phyloP scores from a whole-genome alignment of 371 early-diverging fungal genomes.

The Mortierella sp. region DNA sequence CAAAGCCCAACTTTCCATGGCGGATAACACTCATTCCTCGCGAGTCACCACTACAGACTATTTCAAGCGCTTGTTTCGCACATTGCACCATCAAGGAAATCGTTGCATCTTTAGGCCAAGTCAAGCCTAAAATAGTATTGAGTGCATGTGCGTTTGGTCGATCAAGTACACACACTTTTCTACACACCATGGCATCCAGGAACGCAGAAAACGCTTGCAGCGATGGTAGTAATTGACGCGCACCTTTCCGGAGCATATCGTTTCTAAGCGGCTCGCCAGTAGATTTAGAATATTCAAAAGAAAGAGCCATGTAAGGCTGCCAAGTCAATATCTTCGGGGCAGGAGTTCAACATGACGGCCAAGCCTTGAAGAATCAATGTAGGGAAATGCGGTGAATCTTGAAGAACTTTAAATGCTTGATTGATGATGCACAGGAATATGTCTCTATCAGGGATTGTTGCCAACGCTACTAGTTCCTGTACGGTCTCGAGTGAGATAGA shows the following conservation, averaged over 20 bases:
- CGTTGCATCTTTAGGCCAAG: neutral
- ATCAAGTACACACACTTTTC: neutral
- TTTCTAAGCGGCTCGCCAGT: neutral
- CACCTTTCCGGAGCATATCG: neutral
- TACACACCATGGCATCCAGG: conserved; percentile 2
- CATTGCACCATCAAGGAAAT: neutral
- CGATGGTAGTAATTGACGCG: neutral
- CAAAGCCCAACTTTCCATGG: neutral
- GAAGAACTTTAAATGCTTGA: neutral
- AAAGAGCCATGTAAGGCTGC: neutral
- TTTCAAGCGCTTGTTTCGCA: conserved; percentile 3
- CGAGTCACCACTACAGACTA: conserved; percentile 1
- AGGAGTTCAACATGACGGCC: neutral
- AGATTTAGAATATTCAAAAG: neutral
- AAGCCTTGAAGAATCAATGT: neutral
- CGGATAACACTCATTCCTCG: neutral
- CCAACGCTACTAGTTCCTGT: no score
- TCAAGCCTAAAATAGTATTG: neutral
- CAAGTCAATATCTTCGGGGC: neutral
- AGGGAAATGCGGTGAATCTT: neutral
- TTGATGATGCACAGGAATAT: neutral
- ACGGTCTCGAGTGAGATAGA: no score
- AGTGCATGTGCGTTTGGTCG: neutral
- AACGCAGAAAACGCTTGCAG: neutral
- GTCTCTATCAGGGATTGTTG: neutral